Evolutionary conservation across 2,329 filamentous ascomycete genomes (phyloP).

Genomic region (Pestalotiopsis sp.): DNA sequence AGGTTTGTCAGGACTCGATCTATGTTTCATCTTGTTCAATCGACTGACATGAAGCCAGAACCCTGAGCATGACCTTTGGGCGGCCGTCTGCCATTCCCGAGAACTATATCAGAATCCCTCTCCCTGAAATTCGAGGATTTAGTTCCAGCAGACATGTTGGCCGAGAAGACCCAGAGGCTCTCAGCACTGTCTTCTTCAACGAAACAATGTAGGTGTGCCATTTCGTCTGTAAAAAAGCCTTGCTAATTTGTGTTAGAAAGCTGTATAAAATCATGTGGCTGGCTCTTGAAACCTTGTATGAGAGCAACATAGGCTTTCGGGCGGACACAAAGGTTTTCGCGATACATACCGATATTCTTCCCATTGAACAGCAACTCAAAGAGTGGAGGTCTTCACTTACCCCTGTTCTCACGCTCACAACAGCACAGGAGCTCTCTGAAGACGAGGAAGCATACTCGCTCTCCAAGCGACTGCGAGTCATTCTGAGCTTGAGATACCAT

Average conservation of each 20-base stretch:
- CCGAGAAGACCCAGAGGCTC: slow-evolving; percentile 17
- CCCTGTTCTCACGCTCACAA: slow-evolving; percentile 26
- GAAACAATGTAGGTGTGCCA: neutral
- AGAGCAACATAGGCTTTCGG: slow-evolving; percentile 44
- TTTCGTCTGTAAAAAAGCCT: slow-evolving; percentile 4
- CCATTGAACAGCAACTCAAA: slow-evolving; percentile 39
- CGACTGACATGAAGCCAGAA: slow-evolving; percentile 28
- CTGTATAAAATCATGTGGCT: slow-evolving; percentile 37
- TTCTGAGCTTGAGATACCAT: slow-evolving; percentile 37
- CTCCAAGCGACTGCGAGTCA: slow-evolving; percentile 39
- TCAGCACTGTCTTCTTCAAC: slow-evolving; percentile 33
- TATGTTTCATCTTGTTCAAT: neutral
- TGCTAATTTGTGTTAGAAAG: slow-evolving; percentile 22
- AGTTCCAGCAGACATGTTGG: slow-evolving; percentile 14
- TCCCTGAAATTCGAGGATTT: slow-evolving; percentile 28
- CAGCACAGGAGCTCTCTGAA: slow-evolving; percentile 24
- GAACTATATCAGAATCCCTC: slow-evolving; percentile 41
- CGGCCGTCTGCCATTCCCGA: slow-evolving; percentile 49
- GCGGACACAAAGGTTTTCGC: slow-evolving; percentile 24
- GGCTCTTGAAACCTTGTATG: slow-evolving; percentile 44
- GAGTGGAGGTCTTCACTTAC: slow-evolving; percentile 40
- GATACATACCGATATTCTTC: slow-evolving; percentile 37
- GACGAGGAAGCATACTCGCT: slow-evolving; percentile 17
- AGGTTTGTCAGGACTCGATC: slow-evolving; percentile 27
- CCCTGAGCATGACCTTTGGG: slow-evolving; percentile 55